Evolutionary conservation across 78 protist genomes (phyloP).

Genomic region (Planoprotostelium fungivorum): DNA sequence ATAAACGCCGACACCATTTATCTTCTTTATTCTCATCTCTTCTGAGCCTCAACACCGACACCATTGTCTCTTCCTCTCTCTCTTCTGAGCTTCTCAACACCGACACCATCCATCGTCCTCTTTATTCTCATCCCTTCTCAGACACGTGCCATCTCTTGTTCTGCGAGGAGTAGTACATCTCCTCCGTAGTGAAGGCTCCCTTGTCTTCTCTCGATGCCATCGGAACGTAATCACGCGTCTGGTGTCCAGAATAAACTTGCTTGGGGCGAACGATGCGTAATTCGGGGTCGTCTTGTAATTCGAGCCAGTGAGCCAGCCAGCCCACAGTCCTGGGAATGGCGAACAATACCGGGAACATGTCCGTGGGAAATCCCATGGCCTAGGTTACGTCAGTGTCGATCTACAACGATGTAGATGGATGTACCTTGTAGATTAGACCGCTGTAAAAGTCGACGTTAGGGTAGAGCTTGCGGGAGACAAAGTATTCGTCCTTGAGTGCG

Average conservation of each 20-base stretch:
- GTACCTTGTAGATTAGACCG: slow-evolving; percentile 36
- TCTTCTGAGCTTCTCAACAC: too few species aligned
- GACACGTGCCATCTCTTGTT: neutral
- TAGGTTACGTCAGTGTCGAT: neutral
- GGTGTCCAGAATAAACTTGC: neutral
- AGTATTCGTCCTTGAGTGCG: slow-evolving; percentile 66
- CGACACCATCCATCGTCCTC: too few species aligned
- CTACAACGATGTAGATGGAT: neutral
- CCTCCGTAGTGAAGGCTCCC: neutral
- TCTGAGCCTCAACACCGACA: neutral
- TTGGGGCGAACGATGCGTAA: slow-evolving; percentile 44
- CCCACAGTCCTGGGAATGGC: slow-evolving; percentile 62
- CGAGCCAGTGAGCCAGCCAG: slow-evolving; percentile 70
- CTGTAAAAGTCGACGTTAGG: slow-evolving; percentile 79
- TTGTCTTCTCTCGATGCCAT: neutral
- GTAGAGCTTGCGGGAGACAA: slow-evolving; percentile 69
- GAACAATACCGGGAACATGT: slow-evolving; percentile 66
- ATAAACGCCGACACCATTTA: too few species aligned
- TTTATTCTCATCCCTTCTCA: neutral
- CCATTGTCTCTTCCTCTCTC: too few species aligned
- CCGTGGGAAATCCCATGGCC: slow-evolving; percentile 71
- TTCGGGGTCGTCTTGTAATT: slow-evolving; percentile 46
- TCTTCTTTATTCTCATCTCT: neutral
- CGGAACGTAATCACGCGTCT: neutral
- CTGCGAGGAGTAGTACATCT: neutral